Percentiles rank a stretch among this genome's conserved stretches.
phyloP scores from a whole-genome alignment of 2,329 filamentous ascomycete genomes.

The Gyromitra esculenta region DNA sequence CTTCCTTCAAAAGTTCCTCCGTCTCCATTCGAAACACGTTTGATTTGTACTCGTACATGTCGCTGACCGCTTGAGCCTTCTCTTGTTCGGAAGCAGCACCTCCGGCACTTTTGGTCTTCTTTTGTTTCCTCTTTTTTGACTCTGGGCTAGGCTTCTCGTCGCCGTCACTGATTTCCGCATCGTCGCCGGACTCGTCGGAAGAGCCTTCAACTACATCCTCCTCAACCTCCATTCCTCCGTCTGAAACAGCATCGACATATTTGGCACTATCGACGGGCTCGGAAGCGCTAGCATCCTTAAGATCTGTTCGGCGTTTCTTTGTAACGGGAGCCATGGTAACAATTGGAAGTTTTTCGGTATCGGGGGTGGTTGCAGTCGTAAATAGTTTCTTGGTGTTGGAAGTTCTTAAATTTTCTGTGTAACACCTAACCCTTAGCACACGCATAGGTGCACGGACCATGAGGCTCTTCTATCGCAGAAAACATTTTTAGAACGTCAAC shows the following conservation, averaged over 20 bases:
- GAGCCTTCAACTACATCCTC: constrained; percentile 26
- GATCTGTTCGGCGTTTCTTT: constrained; percentile 42
- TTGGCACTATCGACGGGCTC: not conserved
- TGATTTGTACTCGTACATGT: constrained; percentile 70
- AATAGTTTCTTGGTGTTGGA: constrained; percentile 14
- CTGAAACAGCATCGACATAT: constrained; percentile 7
- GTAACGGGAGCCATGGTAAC: constrained; percentile 38
- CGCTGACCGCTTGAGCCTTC: constrained; percentile 49
- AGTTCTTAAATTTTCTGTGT: constrained; percentile 40
- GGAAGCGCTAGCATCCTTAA: not conserved
- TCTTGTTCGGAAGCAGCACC: constrained; percentile 37
- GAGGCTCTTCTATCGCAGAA: constrained; percentile 34
- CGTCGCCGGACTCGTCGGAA: constrained; percentile 15
- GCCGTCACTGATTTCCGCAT: not conserved
- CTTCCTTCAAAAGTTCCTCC: constrained; percentile 69
- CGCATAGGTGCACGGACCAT: constrained; percentile 23
- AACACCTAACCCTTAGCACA: constrained; percentile 20
- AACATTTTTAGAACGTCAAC: constrained; percentile 21
- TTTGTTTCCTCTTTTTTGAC: constrained; percentile 25
- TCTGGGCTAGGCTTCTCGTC: constrained; percentile 8
- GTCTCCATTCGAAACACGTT: constrained; percentile 73
- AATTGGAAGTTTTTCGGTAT: constrained; percentile 8
- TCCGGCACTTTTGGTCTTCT: not conserved
- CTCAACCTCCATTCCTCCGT: constrained; percentile 8
- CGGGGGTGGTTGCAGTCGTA: constrained; percentile 5